phyloP scores from a whole-genome alignment of 2,329 filamentous ascomycete species.

The Metarhizium brunneum region DNA sequence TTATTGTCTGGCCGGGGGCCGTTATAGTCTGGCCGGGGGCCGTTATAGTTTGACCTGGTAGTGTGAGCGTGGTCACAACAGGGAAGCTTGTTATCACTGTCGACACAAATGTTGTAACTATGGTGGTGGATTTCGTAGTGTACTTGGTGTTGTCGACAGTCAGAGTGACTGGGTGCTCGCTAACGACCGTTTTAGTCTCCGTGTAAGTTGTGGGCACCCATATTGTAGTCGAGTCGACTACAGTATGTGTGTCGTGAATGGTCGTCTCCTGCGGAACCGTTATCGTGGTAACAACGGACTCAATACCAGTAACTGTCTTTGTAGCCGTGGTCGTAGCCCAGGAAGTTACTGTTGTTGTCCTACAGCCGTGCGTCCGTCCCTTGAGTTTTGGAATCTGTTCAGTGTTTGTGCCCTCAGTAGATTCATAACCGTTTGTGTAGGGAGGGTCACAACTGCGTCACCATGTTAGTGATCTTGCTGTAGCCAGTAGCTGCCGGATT shows the following conservation, averaged over 20 bases:
- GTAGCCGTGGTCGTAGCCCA: conserved; percentile 14
- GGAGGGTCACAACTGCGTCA: conserved; percentile 1
- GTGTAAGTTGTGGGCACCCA: conserved; percentile 10
- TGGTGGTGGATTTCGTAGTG: conserved; percentile 8
- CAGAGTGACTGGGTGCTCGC: conserved; percentile 9
- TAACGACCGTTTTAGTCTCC: conserved; percentile 6
- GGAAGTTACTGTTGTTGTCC: conserved; percentile 12
- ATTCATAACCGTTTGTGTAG: neutral
- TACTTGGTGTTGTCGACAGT: conserved; percentile 9
- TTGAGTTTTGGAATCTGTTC: neutral
- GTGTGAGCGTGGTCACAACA: conserved; percentile 8
- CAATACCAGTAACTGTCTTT: conserved; percentile 6
- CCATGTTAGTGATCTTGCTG: neutral
- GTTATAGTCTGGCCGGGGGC: conserved; percentile 7
- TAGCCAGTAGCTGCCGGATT: too few species aligned
- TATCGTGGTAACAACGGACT: conserved; percentile 7
- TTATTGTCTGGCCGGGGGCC: conserved; percentile 3
- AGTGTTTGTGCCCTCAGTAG: neutral
- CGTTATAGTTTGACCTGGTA: conserved; percentile 2
- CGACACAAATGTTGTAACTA: conserved; percentile 6
- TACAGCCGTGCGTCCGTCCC: conserved; percentile 5
- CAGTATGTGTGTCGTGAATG: conserved; percentile 3
- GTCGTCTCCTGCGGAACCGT: conserved; percentile 9
- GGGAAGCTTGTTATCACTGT: conserved; percentile 10
- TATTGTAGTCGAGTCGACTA: conserved; percentile 8